Conservation (phyloP, 2,329 filamentous ascomycete genomes). For the Diaporthe sp. region DNA sequence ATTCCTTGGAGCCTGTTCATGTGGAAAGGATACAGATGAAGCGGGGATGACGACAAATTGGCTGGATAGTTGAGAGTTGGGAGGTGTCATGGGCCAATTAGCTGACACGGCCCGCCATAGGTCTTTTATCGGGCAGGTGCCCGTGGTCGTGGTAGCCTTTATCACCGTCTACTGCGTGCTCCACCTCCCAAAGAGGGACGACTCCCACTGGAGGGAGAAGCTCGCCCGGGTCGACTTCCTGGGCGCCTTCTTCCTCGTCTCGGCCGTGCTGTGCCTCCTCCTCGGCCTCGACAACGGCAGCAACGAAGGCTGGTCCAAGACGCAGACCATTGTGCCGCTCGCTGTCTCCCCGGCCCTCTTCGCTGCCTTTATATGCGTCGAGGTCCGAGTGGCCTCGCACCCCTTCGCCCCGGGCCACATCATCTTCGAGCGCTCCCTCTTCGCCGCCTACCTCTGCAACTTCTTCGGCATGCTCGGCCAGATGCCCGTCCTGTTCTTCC, state of each 20-base stretch:
- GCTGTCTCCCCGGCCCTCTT: constrained; percentile 71
- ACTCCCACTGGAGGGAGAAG: constrained; percentile 75
- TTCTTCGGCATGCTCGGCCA: constrained; percentile 77
- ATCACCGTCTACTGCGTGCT: constrained; percentile 74
- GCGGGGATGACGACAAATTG: not conserved
- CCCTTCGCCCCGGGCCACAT: constrained; percentile 83
- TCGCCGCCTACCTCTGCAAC: constrained; percentile 79
- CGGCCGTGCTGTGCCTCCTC: constrained; percentile 64
- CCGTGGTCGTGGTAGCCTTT: constrained; percentile 76
- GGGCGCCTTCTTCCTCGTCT: constrained; percentile 50
- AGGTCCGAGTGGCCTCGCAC: constrained; percentile 75
- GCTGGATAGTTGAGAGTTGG: too few relatives aligned
- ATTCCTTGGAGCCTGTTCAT: not conserved
- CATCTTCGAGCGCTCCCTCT: constrained; percentile 76
- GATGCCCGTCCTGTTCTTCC: constrained; percentile 74
- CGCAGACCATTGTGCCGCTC: constrained; percentile 70
- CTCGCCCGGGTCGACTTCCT: constrained; percentile 48
- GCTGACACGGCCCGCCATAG: constrained; percentile 51
- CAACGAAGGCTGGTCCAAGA: constrained; percentile 77
- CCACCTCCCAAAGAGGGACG: constrained; percentile 70
- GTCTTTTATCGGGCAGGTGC: constrained; percentile 80
- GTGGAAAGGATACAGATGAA: not conserved
- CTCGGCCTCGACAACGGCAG: constrained; percentile 80
- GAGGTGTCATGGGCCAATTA: not conserved
- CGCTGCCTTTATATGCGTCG: constrained; percentile 76